Conservation (phyloP, 331 rosid genomes). For the Malus hybrid region DNA sequence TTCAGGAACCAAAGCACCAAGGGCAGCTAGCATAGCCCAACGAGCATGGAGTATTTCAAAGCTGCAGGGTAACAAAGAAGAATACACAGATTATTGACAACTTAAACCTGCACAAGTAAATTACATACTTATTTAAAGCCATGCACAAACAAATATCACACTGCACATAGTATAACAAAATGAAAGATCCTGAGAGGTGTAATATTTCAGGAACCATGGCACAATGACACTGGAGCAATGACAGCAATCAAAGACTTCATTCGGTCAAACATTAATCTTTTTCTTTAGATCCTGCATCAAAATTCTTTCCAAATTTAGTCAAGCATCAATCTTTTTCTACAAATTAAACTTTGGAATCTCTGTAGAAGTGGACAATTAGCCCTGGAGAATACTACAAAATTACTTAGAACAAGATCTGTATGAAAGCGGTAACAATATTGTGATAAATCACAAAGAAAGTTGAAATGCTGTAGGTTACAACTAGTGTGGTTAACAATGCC, state of each 20-base stretch:
- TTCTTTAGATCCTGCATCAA: no score
- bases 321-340: no score
- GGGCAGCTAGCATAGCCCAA: slow-evolving; percentile 96
- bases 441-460: not conserved
- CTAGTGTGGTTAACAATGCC: not conserved
- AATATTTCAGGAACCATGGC: not conserved
- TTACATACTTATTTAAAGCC: not conserved
- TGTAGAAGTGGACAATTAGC: no score
- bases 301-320: no score
- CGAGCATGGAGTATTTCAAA: slow-evolving; percentile 96
- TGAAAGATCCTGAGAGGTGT: not conserved
- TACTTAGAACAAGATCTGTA: not conserved
- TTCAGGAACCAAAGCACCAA: slow-evolving; percentile 85
- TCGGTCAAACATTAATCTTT: no score
- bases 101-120: not conserved
- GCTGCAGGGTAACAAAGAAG: slow-evolving; percentile 36
- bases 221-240: not conserved
- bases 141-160: not conserved
- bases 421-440: not conserved
- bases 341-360: no score
- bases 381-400: not conserved
- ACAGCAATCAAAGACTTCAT: no score
- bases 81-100: slow-evolving; percentile 5
- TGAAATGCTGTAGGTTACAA: not conserved
- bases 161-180: not conserved